Evolutionary conservation across 2,329 filamentous ascomycete genomes (phyloP).

Genomic region (Arthrobotrys megalospora): DNA sequence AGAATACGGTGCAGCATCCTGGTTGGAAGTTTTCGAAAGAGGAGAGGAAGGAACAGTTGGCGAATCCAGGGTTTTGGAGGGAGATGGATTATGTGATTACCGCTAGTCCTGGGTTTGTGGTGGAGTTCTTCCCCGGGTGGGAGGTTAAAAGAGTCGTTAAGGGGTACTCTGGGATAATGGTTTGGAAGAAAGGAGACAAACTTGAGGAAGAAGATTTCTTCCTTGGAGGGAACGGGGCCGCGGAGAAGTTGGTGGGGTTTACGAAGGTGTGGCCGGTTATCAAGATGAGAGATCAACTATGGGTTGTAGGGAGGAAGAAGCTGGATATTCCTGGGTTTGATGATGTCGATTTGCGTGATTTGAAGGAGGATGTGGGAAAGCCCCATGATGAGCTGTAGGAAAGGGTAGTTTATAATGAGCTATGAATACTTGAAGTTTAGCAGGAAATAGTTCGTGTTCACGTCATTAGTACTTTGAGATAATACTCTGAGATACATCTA

Average conservation of each 20-base stretch:
- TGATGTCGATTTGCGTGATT: slow-evolving; percentile 39
- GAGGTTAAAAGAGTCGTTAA: slow-evolving; percentile 40
- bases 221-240: slow-evolving; percentile 30
- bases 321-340: slow-evolving; percentile 47
- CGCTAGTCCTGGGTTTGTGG: slow-evolving; percentile 7
- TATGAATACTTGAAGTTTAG: slow-evolving; percentile 7
- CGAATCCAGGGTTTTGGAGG: slow-evolving; percentile 74
- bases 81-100: slow-evolving; percentile 74
- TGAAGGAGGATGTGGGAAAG: slow-evolving; percentile 7
- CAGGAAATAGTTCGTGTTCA: slow-evolving; percentile 64
- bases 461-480: slow-evolving; percentile 65
- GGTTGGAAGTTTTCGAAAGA: slow-evolving; percentile 74
- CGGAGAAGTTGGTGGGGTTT: slow-evolving; percentile 1
- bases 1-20: slow-evolving; percentile 67
- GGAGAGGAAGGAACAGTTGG: slow-evolving; percentile 71
- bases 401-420: neutral
- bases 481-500: slow-evolving; percentile 61
- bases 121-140: slow-evolving; percentile 40
- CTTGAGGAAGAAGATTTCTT: slow-evolving; percentile 32
- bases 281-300: slow-evolving; percentile 44
- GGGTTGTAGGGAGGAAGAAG: slow-evolving; percentile 49
- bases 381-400: slow-evolving; percentile 44
- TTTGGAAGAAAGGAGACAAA: slow-evolving; percentile 30
- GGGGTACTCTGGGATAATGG: slow-evolving; percentile 32
- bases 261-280: slow-evolving; percentile 50